Conservation (phyloP, 2,329 filamentous ascomycete species). For the Drechslerella stenobrocha region DNA sequence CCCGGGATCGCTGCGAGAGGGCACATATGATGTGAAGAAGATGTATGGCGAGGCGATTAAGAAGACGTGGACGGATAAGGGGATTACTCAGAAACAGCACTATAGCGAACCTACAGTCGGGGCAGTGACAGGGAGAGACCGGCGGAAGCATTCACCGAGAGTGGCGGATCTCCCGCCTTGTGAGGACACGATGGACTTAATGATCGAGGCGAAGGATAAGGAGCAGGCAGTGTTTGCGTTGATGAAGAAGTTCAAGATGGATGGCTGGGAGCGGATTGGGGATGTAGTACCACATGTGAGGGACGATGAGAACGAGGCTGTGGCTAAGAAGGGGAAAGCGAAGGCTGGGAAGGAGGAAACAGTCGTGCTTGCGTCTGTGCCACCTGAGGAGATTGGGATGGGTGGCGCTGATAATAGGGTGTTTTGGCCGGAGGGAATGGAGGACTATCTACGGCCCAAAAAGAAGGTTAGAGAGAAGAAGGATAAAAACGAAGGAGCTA, state of each 20-base stretch:
- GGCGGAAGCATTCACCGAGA: constrained; percentile 81
- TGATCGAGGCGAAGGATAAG: constrained; percentile 99
- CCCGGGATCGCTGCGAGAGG: constrained; percentile 74
- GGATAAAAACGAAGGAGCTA: constrained; percentile 57
- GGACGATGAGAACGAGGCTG: constrained; percentile 70
- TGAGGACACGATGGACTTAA: constrained; percentile 82
- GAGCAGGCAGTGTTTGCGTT: constrained; percentile 94
- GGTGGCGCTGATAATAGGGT: constrained; percentile 79
- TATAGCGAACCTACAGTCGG: constrained; percentile 79
- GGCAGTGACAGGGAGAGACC: constrained; percentile 75
- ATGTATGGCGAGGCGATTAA: constrained; percentile 74
- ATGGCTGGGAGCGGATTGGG: constrained; percentile 66
- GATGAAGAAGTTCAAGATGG: constrained; percentile 83
- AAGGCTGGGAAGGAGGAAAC: constrained; percentile 53
- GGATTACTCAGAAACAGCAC: constrained; percentile 93
- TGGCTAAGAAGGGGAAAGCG: constrained; percentile 58
- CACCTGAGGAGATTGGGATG: constrained; percentile 76
- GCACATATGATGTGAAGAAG: constrained; percentile 75
- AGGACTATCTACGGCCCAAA: constrained; percentile 82
- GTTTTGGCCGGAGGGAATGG: constrained; percentile 88
- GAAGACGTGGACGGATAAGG: constrained; percentile 80
- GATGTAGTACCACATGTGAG: constrained; percentile 72
- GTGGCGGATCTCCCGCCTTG: constrained; percentile 82
- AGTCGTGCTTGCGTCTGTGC: constrained; percentile 59
- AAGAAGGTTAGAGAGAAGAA: constrained; percentile 70